Evolutionary conservation across 345 rosid species (phyloP), one percentile per base, ranked within the genome.

Genomic region (Bretschneidera sinensis): DNA sequence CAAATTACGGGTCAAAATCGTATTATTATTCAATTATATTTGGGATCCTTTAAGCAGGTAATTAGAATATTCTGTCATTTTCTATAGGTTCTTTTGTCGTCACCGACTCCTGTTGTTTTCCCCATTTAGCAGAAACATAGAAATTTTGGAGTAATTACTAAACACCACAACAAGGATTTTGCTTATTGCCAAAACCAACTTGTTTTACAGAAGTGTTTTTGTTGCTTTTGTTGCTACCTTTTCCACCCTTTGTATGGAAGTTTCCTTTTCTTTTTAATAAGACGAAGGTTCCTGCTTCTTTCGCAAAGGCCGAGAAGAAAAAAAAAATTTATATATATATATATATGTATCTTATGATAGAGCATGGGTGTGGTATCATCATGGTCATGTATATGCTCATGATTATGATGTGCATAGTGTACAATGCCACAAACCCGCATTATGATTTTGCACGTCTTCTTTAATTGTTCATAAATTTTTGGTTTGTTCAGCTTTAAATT

Each of bases 401-500:
- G 9, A 35, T n/a, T n/a, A n/a, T n/a, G n/a, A n/a, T n/a, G n/a
- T n/a, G n/a, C n/a, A n/a, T n/a, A n/a, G n/a, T n/a, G n/a, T n/a
- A n/a, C n/a, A n/a, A n/a, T n/a, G n/a, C n/a, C n/a, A n/a, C n/a
- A n/a, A n/a, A n/a, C 66, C 0, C 55, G 17, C 62, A 45, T 48
- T 24, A 70, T 67, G 68, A 60, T 48, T 57, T 43, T 31, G 31
- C 72, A 59, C 54, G 66, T 51, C 65, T 17, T n/a, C n/a, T n/a
- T n/a, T n/a, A n/a, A n/a, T n/a, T n/a, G n/a, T n/a, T n/a, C n/a
- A n/a, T n/a, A n/a, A n/a, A n/a, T n/a, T n/a, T n/a, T n/a, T n/a
- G n/a, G n/a, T n/a, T n/a, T n/a, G n/a, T n/a, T n/a, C n/a, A n/a
- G n/a, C n/a, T n/a, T n/a, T n/a, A n/a, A n/a, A n/a, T n/a, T n/a